Conservation (phyloP, 2,329 filamentous ascomycete species). For the Metarhizium humberi region DNA sequence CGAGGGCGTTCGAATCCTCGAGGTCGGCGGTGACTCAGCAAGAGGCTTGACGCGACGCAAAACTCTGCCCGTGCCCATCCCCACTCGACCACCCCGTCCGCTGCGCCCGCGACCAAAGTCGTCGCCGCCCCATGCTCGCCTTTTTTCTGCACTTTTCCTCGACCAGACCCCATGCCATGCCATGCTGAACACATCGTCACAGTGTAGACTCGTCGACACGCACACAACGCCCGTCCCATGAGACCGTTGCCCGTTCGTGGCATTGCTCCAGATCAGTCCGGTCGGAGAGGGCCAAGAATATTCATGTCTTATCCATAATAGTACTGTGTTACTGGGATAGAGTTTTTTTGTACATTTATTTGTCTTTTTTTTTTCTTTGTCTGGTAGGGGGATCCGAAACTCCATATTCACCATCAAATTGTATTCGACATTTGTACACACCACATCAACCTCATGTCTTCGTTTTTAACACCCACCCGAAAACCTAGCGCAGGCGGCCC, state of each 20-base stretch:
- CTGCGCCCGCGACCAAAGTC: background rate
- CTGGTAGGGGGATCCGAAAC: no score
- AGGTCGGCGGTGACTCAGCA: background rate
- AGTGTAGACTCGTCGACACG: background rate
- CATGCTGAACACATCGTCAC: background rate
- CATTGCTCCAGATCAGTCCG: background rate
- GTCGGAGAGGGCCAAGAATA: background rate
- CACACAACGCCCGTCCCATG: background rate
- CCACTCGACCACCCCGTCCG: background rate
- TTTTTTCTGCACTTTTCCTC: background rate
- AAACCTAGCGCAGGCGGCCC: constrained; percentile 16
- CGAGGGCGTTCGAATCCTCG: background rate
- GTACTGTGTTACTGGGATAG: background rate
- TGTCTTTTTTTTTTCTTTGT: background rate
- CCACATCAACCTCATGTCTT: constrained; percentile 29
- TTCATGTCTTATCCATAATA: background rate
- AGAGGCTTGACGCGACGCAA: background rate
- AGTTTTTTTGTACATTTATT: background rate
- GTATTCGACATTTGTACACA: background rate
- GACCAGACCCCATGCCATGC: no score
- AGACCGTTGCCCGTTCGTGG: background rate
- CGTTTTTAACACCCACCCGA: constrained; percentile 33
- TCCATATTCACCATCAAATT: no score
- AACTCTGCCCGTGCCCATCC: background rate
- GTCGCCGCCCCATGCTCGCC: background rate